Percentiles rank a stretch among this genome's conserved stretches.
Evolutionary conservation across 2,329 filamentous ascomycete genomes (phyloP).

Genomic region (Bertia moriformis): DNA sequence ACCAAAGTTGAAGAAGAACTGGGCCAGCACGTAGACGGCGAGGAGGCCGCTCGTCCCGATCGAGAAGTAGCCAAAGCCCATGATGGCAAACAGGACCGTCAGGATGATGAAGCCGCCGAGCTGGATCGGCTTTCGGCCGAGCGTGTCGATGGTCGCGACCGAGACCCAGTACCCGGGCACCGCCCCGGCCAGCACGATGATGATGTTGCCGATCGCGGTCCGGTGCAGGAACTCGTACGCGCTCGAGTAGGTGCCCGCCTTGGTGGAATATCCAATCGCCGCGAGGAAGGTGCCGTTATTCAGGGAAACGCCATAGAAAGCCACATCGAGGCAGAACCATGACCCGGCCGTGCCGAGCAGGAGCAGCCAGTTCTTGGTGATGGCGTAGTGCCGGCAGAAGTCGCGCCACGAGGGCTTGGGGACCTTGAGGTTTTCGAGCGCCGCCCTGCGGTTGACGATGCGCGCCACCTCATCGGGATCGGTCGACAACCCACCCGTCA

Average conservation of each 20-base stretch:
- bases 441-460: constrained; percentile 32
- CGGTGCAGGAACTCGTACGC: constrained; percentile 61
- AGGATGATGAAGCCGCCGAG: constrained; percentile 46
- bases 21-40: constrained; percentile 23
- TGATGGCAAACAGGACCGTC: constrained; percentile 44
- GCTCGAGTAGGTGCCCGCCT: constrained; percentile 19
- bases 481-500: constrained; percentile 44
- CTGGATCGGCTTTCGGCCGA: constrained; percentile 69
- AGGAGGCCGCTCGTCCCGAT: constrained; percentile 35
- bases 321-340: constrained; percentile 65
- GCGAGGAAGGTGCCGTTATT: constrained; percentile 62
- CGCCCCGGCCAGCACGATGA: constrained; percentile 64
- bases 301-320: constrained; percentile 55
- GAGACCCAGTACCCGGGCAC: constrained; percentile 75
- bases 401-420: constrained; percentile 61
- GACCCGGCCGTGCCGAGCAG: constrained; percentile 69
- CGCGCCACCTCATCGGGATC: constrained; percentile 52
- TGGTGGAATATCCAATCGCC: constrained; percentile 57
- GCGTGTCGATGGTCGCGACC: constrained; percentile 56
- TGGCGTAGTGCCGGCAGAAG: constrained; percentile 56
- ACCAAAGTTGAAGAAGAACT: constrained; percentile 26
- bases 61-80: constrained; percentile 46
- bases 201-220: constrained; percentile 65
- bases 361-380: constrained; percentile 58
- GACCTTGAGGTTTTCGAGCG: constrained; percentile 38